These are phyloP conservation scores for Nothophytophthora sp. DNA, from an alignment of 352 stramenopile genomes.

Conservation along the genomic window DNA sequence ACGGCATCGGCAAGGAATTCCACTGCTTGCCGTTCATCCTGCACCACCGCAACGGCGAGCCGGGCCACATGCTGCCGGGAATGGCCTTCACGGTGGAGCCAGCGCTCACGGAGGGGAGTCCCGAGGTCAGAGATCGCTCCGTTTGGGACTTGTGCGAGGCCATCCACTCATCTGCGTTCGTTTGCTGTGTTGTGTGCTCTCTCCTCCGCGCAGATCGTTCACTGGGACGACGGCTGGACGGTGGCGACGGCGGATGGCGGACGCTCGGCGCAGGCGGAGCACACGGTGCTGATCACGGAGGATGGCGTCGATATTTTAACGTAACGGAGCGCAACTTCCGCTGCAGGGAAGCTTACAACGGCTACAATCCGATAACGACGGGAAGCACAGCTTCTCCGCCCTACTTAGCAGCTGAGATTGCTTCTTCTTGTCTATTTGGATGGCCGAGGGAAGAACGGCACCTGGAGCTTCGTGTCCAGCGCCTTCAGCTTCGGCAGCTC, in stretches of 20 bases:
- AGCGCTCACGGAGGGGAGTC: slow-evolving; percentile 92
- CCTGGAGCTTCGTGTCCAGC: slow-evolving; percentile 78
- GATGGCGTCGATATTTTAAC: slow-evolving; percentile 96
- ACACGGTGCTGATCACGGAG: slow-evolving; percentile 97
- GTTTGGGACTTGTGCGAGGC: not conserved
- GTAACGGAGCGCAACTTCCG: slow-evolving; percentile 19
- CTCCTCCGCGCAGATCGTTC: slow-evolving; percentile 53
- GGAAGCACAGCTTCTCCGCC: no score
- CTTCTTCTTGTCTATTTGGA: no score
- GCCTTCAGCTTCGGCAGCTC: slow-evolving; percentile 43
- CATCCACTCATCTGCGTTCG: not conserved
- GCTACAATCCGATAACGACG: no score
- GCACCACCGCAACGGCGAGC: slow-evolving; percentile 86
- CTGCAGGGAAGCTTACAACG: not conserved
- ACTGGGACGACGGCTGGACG: slow-evolving; percentile 98
- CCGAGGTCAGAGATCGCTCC: slow-evolving; percentile 55
- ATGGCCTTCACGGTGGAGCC: slow-evolving; percentile 99
- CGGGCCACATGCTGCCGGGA: slow-evolving; percentile 84
- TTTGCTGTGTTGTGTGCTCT: not conserved
- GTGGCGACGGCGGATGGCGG: slow-evolving; percentile 94
- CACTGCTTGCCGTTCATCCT: slow-evolving; percentile 96
- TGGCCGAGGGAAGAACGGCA: slow-evolving; percentile 64
- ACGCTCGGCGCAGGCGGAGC: slow-evolving; percentile 96
- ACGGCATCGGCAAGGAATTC: slow-evolving; percentile 96
- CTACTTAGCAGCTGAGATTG: no score